A percentile compares a stretch with the other conserved stretches of the same genome.
Evolutionary conservation across 2,329 filamentous ascomycete species (phyloP).

Genomic region (Chaetomium sp.): DNA sequence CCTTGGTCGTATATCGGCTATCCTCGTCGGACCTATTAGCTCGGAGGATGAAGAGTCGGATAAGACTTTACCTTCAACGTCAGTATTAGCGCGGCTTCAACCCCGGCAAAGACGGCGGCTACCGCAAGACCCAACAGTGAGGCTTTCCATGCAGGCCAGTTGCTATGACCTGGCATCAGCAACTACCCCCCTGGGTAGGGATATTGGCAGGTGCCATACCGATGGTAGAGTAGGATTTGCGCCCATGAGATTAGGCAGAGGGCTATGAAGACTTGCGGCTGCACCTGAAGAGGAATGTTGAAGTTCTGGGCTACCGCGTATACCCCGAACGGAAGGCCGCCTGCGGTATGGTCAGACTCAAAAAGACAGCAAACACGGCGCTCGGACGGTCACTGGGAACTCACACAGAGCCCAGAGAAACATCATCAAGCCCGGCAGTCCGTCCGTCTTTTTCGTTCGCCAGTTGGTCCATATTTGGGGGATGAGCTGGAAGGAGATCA

Average conservation of each 20-base stretch:
- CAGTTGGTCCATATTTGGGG: conserved; percentile 63
- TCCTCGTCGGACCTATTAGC: conserved; percentile 18
- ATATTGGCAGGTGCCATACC: not conserved
- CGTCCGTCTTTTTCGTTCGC: conserved; percentile 61
- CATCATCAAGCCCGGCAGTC: conserved; percentile 62
- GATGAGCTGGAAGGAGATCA: conserved; percentile 32
- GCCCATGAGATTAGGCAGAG: conserved; percentile 45
- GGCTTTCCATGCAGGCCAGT: conserved; percentile 52
- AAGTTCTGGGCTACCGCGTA: conserved; percentile 47
- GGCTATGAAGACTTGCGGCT: conserved; percentile 46
- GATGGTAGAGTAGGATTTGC: conserved; percentile 43
- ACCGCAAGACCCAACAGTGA: conserved; percentile 45
- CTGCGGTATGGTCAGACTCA: conserved; percentile 30
- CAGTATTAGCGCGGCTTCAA: conserved; percentile 59
- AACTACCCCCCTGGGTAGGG: not conserved
- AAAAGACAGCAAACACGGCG: not conserved
- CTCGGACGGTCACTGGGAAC: conserved; percentile 11
- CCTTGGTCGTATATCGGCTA: conserved; percentile 58
- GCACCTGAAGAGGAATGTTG: conserved; percentile 48
- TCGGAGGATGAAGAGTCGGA: not conserved
- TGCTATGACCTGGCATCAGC: conserved; percentile 36
- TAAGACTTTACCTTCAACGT: conserved; percentile 51
- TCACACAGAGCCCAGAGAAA: conserved; percentile 63
- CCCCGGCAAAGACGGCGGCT: conserved; percentile 51
- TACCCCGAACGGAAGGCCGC: conserved; percentile 46